A percentile compares a stretch with the other conserved stretches of the same genome.
Evolutionary conservation across 2,329 filamentous ascomycete genomes (phyloP).

Genomic region (Penicillium sp.): DNA sequence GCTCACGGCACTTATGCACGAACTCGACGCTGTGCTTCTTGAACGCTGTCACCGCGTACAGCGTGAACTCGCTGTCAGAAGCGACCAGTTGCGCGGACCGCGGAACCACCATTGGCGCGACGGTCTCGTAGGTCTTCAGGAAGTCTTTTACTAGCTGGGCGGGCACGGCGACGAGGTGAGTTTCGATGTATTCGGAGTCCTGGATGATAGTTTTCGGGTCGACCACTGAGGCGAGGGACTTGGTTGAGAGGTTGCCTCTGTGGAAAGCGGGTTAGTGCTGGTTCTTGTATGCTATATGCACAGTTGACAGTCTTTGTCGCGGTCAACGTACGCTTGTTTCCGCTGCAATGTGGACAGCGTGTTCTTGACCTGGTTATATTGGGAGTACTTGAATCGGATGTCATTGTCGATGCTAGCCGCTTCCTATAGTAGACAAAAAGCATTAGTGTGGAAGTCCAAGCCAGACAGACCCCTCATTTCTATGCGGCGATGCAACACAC

Average conservation of each 20-base stretch:
- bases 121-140: constrained; percentile 80
- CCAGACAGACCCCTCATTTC: no score
- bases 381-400: constrained; percentile 88
- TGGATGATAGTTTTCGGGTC: constrained; percentile 75
- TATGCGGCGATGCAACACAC: constrained; percentile 43
- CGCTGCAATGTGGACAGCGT: constrained; percentile 77
- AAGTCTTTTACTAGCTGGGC: constrained; percentile 80
- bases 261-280: background rate
- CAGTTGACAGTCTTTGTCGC: no score
- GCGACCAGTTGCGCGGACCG: constrained; percentile 78
- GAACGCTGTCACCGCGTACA: constrained; percentile 88
- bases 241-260: constrained; percentile 89
- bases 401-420: constrained; percentile 90
- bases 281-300: background rate
- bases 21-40: constrained; percentile 89
- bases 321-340: constrained; percentile 70
- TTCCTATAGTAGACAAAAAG: constrained; percentile 57
- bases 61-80: constrained; percentile 81
- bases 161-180: constrained; percentile 88
- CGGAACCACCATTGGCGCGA: constrained; percentile 89
- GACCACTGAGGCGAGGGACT: constrained; percentile 86
- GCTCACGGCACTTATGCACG: constrained; percentile 84
- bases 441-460: background rate
- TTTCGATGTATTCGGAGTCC: constrained; percentile 95
- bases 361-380: constrained; percentile 89